Conservation (phyloP, 1,139 yeast species). For the Saccharomyces hybrid region DNA sequence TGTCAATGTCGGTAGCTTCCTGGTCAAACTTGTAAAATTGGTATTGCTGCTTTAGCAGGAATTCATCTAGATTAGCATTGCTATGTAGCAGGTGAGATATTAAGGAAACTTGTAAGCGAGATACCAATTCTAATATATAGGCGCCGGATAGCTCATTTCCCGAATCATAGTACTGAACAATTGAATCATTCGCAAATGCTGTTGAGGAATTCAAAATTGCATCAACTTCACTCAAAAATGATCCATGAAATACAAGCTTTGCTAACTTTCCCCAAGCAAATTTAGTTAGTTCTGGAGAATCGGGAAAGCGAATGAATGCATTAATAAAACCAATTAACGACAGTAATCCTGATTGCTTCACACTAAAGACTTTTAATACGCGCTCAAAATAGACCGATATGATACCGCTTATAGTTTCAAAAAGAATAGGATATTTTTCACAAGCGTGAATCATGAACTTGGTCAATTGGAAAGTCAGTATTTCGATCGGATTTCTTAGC, state of each 20-base stretch:
- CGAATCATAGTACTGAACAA: conserved; percentile 27
- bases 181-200: conserved; percentile 24
- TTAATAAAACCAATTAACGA: conserved; percentile 28
- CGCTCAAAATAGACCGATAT: neutral
- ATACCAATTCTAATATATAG: conserved; percentile 18
- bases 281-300: conserved; percentile 9
- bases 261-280: conserved; percentile 17
- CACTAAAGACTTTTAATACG: conserved; percentile 17
- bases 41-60: conserved; percentile 17
- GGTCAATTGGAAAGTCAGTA: conserved; percentile 32
- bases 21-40: conserved; percentile 9
- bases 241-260: conserved; percentile 13
- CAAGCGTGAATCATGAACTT: conserved; percentile 31
- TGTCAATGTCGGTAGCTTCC: neutral
- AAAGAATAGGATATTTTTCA: conserved; percentile 29
- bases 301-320: conserved; percentile 19
- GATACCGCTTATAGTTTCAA: neutral
- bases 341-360: conserved; percentile 22
- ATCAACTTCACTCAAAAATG: conserved; percentile 19
- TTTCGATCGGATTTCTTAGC: conserved; percentile 38
- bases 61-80: conserved; percentile 10
- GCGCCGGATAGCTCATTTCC: conserved; percentile 25
- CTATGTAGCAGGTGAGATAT: conserved; percentile 10
- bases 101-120: conserved; percentile 20
- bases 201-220: conserved; percentile 15